A percentile compares a stretch with the other conserved stretches of the same genome.
phyloP scores from a whole-genome alignment of 345 rosid genomes.

The Draba incana region DNA sequence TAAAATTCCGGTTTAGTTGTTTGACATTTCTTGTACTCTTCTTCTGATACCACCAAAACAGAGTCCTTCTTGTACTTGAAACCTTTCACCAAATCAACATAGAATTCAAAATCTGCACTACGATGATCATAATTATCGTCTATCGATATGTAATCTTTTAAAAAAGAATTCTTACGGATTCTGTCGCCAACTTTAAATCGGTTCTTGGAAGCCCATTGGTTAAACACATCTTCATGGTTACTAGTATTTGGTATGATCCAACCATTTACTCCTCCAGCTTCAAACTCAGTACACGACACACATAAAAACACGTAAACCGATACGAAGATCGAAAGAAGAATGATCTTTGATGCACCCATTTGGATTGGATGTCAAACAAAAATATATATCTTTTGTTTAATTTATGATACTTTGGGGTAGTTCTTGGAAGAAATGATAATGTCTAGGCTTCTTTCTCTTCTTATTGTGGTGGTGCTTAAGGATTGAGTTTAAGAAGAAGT shows the following conservation, averaged over 20 bases:
- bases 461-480: neutral
- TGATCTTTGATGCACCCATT: constrained; percentile 30
- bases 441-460: neutral
- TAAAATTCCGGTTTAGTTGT: constrained; percentile 54
- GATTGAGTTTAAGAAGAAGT: constrained; percentile 11
- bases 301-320: constrained; percentile 29
- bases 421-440: neutral
- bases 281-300: constrained; percentile 48
- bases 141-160: too few species aligned
- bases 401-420: constrained; percentile 7
- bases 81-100: constrained; percentile 37
- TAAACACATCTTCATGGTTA: constrained; percentile 53
- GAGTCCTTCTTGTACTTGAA: constrained; percentile 66
- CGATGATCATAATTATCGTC: constrained; percentile 39
- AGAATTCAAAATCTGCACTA: constrained; percentile 35
- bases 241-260: constrained; percentile 65
- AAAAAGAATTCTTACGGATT: constrained; percentile 51
- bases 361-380: neutral
- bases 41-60: constrained; percentile 58
- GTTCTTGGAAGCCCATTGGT: constrained; percentile 77
- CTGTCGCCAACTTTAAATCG: constrained; percentile 70
- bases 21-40: constrained; percentile 64
- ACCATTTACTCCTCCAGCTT: constrained; percentile 65
- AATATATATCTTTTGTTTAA: neutral
- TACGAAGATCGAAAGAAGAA: constrained; percentile 14